A percentile compares a stretch with the other conserved stretches of the same genome.
These are phyloP conservation scores for Rhodofomes roseus DNA, from an alignment of 1,284 basidiomycete species.

Conservation along the genomic window DNA sequence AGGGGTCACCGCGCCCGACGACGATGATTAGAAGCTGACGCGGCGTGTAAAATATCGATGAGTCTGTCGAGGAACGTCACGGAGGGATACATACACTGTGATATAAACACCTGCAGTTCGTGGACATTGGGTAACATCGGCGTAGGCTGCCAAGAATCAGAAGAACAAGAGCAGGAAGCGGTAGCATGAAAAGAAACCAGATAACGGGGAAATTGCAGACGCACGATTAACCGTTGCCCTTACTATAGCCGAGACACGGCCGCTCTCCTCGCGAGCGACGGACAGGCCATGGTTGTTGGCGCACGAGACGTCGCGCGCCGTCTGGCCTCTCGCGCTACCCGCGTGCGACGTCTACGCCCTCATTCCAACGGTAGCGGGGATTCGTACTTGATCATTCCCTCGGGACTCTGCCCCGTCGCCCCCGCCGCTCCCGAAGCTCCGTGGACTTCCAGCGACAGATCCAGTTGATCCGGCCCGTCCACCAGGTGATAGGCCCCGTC, in stretches of 20 bases:
- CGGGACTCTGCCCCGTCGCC: conserved; percentile 13
- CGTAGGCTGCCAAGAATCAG: not conserved
- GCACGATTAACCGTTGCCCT: conserved; percentile 1
- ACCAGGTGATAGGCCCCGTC: conserved; percentile 15
- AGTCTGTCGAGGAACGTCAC: not conserved
- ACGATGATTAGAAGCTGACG: not conserved
- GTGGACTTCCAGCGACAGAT: conserved; percentile 20
- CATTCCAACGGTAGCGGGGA: conserved; percentile 31
- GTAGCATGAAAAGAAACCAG: conserved; percentile 4
- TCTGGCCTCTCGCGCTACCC: not conserved
- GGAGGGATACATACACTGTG: not conserved
- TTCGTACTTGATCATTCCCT: conserved; percentile 29
- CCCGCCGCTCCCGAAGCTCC: conserved; percentile 13
- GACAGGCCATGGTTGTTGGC: not conserved
- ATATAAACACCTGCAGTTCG: not conserved
- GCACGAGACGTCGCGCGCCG: not conserved
- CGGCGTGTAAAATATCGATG: not conserved
- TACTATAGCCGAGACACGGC: not conserved
- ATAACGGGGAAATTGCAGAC: conserved; percentile 1
- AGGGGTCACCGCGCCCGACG: not conserved
- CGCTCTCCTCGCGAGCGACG: not conserved
- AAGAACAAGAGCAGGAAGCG: not conserved
- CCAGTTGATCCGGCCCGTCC: conserved; percentile 23
- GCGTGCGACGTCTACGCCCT: conserved; percentile 18
- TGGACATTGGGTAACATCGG: not conserved